Evolutionary conservation across 1,284 basidiomycete species (phyloP).

Genomic region (Trametes pubescens): DNA sequence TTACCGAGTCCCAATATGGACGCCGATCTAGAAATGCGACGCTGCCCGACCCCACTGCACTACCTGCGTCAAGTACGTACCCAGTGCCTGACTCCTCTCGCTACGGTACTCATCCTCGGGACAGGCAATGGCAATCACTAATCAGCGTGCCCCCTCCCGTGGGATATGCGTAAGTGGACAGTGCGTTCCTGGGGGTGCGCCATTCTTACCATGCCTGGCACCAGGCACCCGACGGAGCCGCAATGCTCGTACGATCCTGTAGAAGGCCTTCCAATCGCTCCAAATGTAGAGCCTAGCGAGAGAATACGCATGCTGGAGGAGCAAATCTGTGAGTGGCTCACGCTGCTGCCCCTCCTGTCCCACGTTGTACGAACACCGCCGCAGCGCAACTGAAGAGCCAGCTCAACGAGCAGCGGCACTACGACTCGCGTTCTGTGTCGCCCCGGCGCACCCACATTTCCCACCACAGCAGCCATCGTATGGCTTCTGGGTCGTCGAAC

Average conservation of each 20-base stretch:
- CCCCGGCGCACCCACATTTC: constrained; percentile 44
- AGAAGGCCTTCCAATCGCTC: constrained; percentile 76
- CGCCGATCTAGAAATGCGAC: constrained; percentile 76
- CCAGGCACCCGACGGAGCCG: constrained; percentile 82
- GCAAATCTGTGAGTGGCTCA: constrained; percentile 65
- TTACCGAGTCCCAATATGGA: constrained; percentile 15
- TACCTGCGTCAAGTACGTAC: constrained; percentile 78
- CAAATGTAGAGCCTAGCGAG: constrained; percentile 77
- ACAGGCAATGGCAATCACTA: constrained; percentile 77
- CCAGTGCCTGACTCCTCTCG: constrained; percentile 4
- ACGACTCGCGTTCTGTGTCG: constrained; percentile 49
- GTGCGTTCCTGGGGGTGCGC: neutral
- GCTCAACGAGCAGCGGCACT: constrained; percentile 61
- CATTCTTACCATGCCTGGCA: constrained; percentile 17
- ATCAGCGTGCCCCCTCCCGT: constrained; percentile 81
- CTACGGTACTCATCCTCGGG: constrained; percentile 22
- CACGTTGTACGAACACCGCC: constrained; percentile 12
- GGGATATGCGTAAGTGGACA: constrained; percentile 73
- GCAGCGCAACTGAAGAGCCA: constrained; percentile 70
- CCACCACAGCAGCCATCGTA: constrained; percentile 33
- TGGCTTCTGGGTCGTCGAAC: constrained; percentile 36
- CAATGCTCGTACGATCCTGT: constrained; percentile 85
- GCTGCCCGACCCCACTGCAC: constrained; percentile 82
- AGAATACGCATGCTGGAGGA: constrained; percentile 80
- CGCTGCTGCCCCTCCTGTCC: neutral